phyloP scores from a whole-genome alignment of 139 green algal genomes.

The Nannochloris sp. region DNA sequence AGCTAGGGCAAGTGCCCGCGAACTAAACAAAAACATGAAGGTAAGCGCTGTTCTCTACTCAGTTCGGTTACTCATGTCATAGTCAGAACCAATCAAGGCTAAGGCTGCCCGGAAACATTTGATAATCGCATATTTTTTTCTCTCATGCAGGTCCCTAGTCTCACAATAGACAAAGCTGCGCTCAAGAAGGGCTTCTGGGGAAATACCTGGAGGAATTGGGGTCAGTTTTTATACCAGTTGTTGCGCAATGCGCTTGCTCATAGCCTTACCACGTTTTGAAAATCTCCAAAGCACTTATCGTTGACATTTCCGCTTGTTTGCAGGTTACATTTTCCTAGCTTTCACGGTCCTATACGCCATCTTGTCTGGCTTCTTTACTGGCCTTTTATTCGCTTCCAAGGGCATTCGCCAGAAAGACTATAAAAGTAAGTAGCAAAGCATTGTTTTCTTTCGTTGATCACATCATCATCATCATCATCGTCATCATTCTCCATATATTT shows the following conservation, averaged over 20 bases:
- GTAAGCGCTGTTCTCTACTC: no score
- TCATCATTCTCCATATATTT: no score
- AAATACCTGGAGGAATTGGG: constrained; percentile 30
- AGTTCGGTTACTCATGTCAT: no score
- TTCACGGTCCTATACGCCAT: constrained; percentile 13
- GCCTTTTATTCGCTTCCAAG: constrained; percentile 21
- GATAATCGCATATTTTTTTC: no score
- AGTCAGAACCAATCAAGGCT: no score
- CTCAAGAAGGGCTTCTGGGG: constrained; percentile 19
- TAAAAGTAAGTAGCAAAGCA: neutral
- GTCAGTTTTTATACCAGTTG: constrained; percentile 3
- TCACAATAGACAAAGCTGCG: neutral
- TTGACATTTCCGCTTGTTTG: neutral
- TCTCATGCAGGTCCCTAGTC: constrained; percentile 2
- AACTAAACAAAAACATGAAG: neutral
- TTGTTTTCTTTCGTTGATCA: neutral
- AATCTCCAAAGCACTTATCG: no score
- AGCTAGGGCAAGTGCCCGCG: no score
- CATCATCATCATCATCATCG: no score
- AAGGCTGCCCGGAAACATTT: no score
- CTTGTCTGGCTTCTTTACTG: constrained; percentile 14
- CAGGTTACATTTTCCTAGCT: constrained; percentile 18
- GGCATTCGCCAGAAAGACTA: constrained; percentile 14
- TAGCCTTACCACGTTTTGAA: no score
- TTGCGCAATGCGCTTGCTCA: neutral